Base-by-base conservation (phyloP, 352 stramenopile species). In the Globisporangium irregulare region DNA sequence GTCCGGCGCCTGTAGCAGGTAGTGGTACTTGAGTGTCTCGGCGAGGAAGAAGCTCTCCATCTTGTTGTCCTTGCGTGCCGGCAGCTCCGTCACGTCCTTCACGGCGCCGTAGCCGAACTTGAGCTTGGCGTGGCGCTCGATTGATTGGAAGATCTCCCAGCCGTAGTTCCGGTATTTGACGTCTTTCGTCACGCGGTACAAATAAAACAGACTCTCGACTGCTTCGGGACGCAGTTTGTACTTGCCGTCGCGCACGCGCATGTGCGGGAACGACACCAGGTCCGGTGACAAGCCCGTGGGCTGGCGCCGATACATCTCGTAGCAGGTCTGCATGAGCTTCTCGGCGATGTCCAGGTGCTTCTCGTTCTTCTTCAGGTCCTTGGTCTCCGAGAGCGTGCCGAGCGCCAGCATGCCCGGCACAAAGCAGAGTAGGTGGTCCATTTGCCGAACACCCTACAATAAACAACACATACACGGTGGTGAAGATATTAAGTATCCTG, bases 11-110 rank as follows among this genome's bases (percentile, higher is more conserved):
- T 98, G 91, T 9, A 99, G 81, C 58, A 99, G 78, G 76, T 98
- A 99, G 36, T 99, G 78, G 71, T 99, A 99, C 84, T 99, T 99
- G 53, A 99, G 80, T 32, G 97, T 99, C 83, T 99, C 98, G 14
- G 97, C 97, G 38, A 99, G 71, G 75, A 99, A 99, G 78, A 99
- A 99, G 59, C 89, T 98, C 78, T 99, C 97, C 97, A 99, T 99
- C 64, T 95, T 90, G 87, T 99, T 90, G 22, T 99, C 86, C n/a
- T 91, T 84, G 36, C 68, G 59, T 24, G 77, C 60, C 4, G 74
- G 74, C 36, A 90, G 50, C 54, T 88, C 34, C 1, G 73, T 78
- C 25, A 90, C 80, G 63, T 93, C 69, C 25, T 73, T 9, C 46
- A 91, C 60, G 57, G 79, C 79, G 12, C 91, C 96, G 70, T 98